Evolutionary conservation across 768 basidiomycete genomes (phyloP).

Genomic region (Crassisporium funariophilum): DNA sequence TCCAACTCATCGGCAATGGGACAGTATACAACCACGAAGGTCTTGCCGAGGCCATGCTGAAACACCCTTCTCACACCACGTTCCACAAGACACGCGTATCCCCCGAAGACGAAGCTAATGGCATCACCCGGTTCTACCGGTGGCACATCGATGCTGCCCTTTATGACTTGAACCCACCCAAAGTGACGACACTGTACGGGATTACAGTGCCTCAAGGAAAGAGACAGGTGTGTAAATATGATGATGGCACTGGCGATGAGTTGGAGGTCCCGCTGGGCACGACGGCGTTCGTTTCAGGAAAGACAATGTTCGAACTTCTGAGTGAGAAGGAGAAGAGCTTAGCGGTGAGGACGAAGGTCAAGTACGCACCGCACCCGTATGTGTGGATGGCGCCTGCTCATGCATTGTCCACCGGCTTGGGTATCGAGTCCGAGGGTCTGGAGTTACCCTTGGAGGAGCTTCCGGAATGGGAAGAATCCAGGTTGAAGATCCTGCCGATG

Average conservation of each 20-base stretch:
- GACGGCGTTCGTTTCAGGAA: constrained; percentile 82
- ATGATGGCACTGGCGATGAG: constrained; percentile 87
- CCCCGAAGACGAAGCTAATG: constrained; percentile 71
- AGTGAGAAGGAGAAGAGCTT: constrained; percentile 73
- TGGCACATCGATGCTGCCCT: constrained; percentile 94
- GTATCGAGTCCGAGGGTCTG: constrained; percentile 76
- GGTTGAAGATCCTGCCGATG: constrained; percentile 71
- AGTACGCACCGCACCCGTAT: constrained; percentile 85
- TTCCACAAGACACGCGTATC: constrained; percentile 85
- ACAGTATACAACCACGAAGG: constrained; percentile 80
- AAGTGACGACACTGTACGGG: constrained; percentile 84
- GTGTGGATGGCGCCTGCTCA: constrained; percentile 87
- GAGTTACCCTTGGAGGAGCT: constrained; percentile 70
- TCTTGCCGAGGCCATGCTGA: constrained; percentile 73
- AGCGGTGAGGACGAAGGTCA: constrained; percentile 74
- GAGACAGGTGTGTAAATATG: constrained; percentile 69
- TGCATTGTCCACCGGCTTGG: constrained; percentile 77
- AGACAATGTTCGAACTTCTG: constrained; percentile 82
- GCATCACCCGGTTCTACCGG: constrained; percentile 86
- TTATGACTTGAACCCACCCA: constrained; percentile 76
- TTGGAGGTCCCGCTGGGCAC: constrained; percentile 82
- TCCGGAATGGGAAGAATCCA: constrained; percentile 80
- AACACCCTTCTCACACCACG: constrained; percentile 82
- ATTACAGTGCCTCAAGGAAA: constrained; percentile 69
- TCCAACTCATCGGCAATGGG: constrained; percentile 92